Conservation (phyloP, 805 yeast genomes). For the Pichia californica region DNA sequence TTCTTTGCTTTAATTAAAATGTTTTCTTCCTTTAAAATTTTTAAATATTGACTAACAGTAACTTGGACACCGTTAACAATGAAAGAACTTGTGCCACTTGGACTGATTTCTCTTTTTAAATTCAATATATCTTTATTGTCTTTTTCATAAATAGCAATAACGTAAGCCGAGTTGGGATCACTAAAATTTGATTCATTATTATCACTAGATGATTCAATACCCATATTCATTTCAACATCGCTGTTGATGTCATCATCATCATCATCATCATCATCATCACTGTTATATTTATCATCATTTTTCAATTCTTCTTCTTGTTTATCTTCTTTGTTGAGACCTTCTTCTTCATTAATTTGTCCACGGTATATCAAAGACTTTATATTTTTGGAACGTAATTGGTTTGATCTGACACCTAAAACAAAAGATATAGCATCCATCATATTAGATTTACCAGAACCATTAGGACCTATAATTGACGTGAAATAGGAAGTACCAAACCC, state of each 20-base stretch:
- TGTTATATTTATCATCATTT: constrained; percentile 48
- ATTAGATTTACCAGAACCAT: constrained; percentile 96
- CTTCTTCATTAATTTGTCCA: constrained; percentile 40
- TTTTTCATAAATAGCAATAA: constrained; percentile 68
- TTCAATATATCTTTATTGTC: constrained; percentile 50
- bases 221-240: constrained; percentile 16
- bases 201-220: not conserved
- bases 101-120: constrained; percentile 56
- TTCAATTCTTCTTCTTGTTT: constrained; percentile 13
- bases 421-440: constrained; percentile 94
- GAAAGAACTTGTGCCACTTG: constrained; percentile 61
- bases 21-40: constrained; percentile 65
- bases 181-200: not conserved
- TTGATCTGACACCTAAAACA: constrained; percentile 77
- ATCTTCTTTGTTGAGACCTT: constrained; percentile 19
- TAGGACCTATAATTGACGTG: constrained; percentile 95
- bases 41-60: constrained; percentile 58
- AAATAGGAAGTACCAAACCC: constrained; percentile 75
- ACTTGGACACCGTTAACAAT: constrained; percentile 55
- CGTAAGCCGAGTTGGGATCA: constrained; percentile 55
- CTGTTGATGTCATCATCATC: constrained; percentile 15
- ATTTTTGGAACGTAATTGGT: constrained; percentile 67
- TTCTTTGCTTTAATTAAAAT: constrained; percentile 85
- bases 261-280: constrained; percentile 19
- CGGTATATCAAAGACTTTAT: constrained; percentile 76